Evolutionary conservation across 257 asterid genomes (phyloP).

Genomic region (Gardenia jasminoides): DNA sequence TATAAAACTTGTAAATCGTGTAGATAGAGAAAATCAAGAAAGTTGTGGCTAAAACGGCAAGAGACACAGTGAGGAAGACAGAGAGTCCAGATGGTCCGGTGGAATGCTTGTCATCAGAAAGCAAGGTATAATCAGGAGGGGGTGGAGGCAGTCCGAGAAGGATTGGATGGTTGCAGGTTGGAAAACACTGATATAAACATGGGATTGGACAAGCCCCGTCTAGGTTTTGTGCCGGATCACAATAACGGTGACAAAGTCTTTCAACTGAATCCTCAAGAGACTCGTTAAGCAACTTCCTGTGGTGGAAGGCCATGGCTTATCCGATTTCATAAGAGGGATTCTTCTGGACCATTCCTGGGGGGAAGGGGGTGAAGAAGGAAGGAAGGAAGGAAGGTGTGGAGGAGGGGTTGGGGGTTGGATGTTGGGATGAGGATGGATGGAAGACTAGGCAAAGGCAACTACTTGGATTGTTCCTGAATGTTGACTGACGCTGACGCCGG

Average conservation of each 20-base stretch:
- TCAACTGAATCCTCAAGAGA: slow-evolving; percentile 14
- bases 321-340: background rate
- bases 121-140: slow-evolving; percentile 14
- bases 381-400: background rate
- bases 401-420: background rate
- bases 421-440: slow-evolving; percentile 3
- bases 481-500: background rate
- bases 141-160: background rate
- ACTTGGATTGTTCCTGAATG: slow-evolving; percentile 2
- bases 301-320: slow-evolving; percentile 41
- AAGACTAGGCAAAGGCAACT: background rate
- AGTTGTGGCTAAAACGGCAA: slow-evolving; percentile 39
- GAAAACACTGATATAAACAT: slow-evolving; percentile 29
- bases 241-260: slow-evolving; percentile 16
- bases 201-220: slow-evolving; percentile 23
- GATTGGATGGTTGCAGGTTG: slow-evolving; percentile 13
- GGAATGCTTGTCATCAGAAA: background rate
- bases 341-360: background rate
- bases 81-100: slow-evolving; percentile 23
- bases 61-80: slow-evolving; percentile 29
- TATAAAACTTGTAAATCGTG: slow-evolving; percentile 38
- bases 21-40: slow-evolving; percentile 43
- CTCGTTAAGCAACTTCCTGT: slow-evolving; percentile 33
- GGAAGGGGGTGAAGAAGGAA: slow-evolving; percentile 6
- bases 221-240: slow-evolving; percentile 7